phyloP scores from a whole-genome alignment of 129 eudicot species.

The Sambucus nigra region DNA sequence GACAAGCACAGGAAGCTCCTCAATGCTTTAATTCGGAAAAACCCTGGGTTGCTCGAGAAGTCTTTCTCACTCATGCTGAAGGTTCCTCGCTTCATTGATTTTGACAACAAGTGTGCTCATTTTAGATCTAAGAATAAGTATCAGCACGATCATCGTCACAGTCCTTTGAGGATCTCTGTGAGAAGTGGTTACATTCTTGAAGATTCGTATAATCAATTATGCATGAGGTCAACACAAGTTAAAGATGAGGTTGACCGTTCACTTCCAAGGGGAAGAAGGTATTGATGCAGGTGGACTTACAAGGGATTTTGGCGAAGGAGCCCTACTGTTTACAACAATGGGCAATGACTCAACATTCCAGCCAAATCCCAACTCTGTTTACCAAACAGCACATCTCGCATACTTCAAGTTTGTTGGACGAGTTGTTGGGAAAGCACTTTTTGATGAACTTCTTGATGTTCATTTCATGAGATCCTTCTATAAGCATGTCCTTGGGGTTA shows the following conservation, averaged over 20 bases:
- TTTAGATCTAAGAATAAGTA: slow-evolving; percentile 96
- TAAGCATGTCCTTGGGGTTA: slow-evolving; percentile 93
- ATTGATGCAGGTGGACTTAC: slow-evolving; percentile 99
- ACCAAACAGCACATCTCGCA: slow-evolving; percentile 96
- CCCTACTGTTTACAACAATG: slow-evolving; percentile 84
- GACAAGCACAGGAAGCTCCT: slow-evolving; percentile 87
- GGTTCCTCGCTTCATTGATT: slow-evolving; percentile 95
- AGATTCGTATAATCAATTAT: slow-evolving; percentile 92
- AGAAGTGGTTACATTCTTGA: slow-evolving; percentile 96
- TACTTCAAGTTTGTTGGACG: slow-evolving; percentile 98
- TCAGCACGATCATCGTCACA: slow-evolving; percentile 92
- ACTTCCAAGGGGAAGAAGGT: slow-evolving; percentile 98
- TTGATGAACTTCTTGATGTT: slow-evolving; percentile 93
- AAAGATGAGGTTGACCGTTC: slow-evolving; percentile 88
- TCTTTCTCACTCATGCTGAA: slow-evolving; percentile 90
- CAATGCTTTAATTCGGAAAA: slow-evolving; percentile 84
- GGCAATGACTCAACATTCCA: slow-evolving; percentile 95
- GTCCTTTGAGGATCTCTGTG: slow-evolving; percentile 89
- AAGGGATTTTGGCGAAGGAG: slow-evolving; percentile 95
- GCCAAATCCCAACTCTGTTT: slow-evolving; percentile 96
- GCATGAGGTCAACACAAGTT: slow-evolving; percentile 83
- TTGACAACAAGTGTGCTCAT: slow-evolving; percentile 88
- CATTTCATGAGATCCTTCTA: slow-evolving; percentile 96
- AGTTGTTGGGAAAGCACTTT: slow-evolving; percentile 95
- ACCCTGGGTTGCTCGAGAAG: slow-evolving; percentile 92